A percentile compares a stretch with the other conserved stretches of the same genome.
phyloP scores from a whole-genome alignment of 2,329 filamentous ascomycete species.

The Pyrenophora seminiperda region DNA sequence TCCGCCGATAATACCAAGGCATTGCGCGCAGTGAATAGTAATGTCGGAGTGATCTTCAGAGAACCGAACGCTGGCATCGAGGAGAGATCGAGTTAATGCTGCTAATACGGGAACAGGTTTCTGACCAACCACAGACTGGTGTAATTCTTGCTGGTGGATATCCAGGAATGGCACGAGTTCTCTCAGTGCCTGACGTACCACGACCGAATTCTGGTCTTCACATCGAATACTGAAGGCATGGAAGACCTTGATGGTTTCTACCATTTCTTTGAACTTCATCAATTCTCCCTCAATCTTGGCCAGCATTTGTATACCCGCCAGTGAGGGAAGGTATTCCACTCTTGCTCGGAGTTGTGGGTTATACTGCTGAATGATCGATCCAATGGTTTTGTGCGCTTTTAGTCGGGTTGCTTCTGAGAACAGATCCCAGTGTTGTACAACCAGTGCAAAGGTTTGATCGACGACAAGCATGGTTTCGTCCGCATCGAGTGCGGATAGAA shows the following conservation, averaged over 20 bases:
- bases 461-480: conserved; percentile 80
- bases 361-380: conserved; percentile 68
- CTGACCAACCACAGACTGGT: conserved; percentile 79
- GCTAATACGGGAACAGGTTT: conserved; percentile 78
- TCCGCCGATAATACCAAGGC: conserved; percentile 86
- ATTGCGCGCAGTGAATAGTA: conserved; percentile 74
- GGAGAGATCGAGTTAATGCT: conserved; percentile 73
- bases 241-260: conserved; percentile 70
- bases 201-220: conserved; percentile 80
- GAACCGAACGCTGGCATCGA: conserved; percentile 86
- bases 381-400: conserved; percentile 67
- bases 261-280: conserved; percentile 65
- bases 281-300: conserved; percentile 70
- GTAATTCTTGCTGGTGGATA: conserved; percentile 75
- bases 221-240: conserved; percentile 75
- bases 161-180: conserved; percentile 79
- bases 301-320: conserved; percentile 72
- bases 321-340: conserved; percentile 77
- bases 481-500: conserved; percentile 71
- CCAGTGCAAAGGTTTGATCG: conserved; percentile 87
- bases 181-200: conserved; percentile 78
- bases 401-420: conserved; percentile 67
- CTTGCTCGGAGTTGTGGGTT: conserved; percentile 65
- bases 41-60: conserved; percentile 71
- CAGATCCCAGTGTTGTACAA: conserved; percentile 76